Evolutionary conservation across 441 rosid genomes (phyloP).

Genomic region (Gossypium gossypioides): DNA sequence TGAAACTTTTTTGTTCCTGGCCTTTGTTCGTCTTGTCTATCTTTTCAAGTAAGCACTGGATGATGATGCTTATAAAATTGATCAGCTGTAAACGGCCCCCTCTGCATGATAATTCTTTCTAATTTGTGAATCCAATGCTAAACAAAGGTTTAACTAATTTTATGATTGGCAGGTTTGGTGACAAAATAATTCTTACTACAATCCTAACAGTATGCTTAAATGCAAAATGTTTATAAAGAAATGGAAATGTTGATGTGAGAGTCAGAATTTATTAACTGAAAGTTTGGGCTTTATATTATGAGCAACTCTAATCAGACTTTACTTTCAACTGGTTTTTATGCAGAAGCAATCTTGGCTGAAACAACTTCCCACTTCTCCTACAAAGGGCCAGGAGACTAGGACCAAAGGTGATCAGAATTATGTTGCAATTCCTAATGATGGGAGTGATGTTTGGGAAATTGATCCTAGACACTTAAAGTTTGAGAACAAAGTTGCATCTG

Average conservation of each 20-base stretch:
- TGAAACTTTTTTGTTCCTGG: not conserved
- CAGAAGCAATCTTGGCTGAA: conserved; percentile 56
- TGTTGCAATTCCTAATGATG: conserved; percentile 60
- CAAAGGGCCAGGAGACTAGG: conserved; percentile 29
- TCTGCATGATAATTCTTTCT: not conserved
- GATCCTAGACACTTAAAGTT: conserved; percentile 42
- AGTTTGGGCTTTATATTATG: not conserved
- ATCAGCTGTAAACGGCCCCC: not conserved
- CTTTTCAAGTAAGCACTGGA: not conserved
- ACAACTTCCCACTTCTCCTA: conserved; percentile 40
- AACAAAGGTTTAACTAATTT: not conserved
- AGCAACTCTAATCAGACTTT: not conserved
- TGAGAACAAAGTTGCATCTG: conserved; percentile 58
- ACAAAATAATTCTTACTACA: not conserved
- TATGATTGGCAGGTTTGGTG: not conserved
- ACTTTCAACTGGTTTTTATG: conserved; percentile 17
- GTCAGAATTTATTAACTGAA: not conserved
- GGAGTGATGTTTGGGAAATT: conserved; percentile 71
- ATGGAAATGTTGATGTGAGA: not conserved
- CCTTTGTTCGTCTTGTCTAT: not conserved
- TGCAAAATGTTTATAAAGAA: not conserved
- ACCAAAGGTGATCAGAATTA: conserved; percentile 29
- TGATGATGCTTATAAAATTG: not conserved
- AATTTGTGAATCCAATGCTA: no score
- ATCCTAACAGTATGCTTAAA: not conserved